phyloP scores from a whole-genome alignment of 1,139 yeast genomes.

The Torulaspora pretoriensis region DNA sequence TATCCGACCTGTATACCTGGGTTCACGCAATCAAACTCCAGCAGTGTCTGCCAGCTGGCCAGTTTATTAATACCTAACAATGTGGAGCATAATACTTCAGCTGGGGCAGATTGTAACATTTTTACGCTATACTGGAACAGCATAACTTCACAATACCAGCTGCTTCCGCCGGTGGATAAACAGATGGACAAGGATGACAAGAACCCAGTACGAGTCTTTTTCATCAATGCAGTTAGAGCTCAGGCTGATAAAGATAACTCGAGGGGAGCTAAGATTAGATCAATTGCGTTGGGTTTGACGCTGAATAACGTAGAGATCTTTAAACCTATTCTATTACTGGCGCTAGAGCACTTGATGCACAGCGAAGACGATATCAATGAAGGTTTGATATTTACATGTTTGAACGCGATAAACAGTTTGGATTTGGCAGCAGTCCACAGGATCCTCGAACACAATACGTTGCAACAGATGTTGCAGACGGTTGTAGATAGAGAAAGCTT shows the following conservation, averaged over 20 bases:
- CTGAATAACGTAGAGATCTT: conserved; percentile 46
- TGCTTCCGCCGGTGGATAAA: conserved; percentile 21
- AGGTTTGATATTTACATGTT: conserved; percentile 22
- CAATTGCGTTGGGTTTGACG: conserved; percentile 46
- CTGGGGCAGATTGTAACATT: conserved; percentile 28
- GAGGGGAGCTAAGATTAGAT: conserved; percentile 31
- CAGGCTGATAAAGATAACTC: conserved; percentile 24
- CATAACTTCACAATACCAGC: conserved; percentile 16
- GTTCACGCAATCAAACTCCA: conserved; percentile 13
- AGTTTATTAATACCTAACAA: conserved; percentile 34
- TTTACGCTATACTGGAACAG: conserved; percentile 27
- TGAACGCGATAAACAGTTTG: conserved; percentile 27
- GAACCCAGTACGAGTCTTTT: conserved; percentile 18
- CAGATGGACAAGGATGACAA: neutral
- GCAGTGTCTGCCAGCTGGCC: conserved; percentile 22
- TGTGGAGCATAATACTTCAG: conserved; percentile 24
- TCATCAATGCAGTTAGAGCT: conserved; percentile 30
- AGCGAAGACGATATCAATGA: conserved; percentile 7
- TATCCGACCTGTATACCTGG: conserved; percentile 30
- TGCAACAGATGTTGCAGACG: conserved; percentile 25
- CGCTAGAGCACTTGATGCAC: conserved; percentile 49
- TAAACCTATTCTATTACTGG: conserved; percentile 34
- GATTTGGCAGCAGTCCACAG: conserved; percentile 22
- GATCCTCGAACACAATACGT: conserved; percentile 16
- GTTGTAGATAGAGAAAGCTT: conserved; percentile 19